Base-by-base conservation (phyloP, 331 rosid genomes). In the Spiraea crenata region DNA sequence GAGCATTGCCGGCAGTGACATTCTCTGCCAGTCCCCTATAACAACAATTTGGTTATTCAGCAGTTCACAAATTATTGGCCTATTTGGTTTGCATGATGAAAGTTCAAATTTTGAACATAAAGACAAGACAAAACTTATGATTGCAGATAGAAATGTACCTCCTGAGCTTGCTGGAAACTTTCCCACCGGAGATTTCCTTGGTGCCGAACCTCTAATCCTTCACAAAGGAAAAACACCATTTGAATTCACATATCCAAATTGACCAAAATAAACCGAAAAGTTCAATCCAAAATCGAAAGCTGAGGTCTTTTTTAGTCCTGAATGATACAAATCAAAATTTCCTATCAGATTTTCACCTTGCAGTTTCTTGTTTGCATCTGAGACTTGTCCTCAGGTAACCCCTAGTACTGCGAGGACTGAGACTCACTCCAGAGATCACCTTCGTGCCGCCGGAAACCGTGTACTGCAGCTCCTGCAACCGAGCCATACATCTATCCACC, bases 341-440 rank as follows among this genome's bases (percentile, higher is more conserved):
- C 71, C 74, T 44, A 31, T 13, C 31, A 62, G 46, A 69, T 39
- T 19, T 12, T 14, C 73, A 85, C 97, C 93, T 89, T 16, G 72
- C 55, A 56, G 97, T 82, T 77, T 91, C 93, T 76, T 91, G 96
- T 80, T 91, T 91, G 74, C 99, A 95, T 79, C 95, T 84, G 73
- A 95, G 96, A 73, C 97, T 95, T 7, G 99, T 88, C 76, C 87
- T 87, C 35, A 95, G 83, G 76, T 93, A 93, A 65, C 79, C 82
- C 85, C 96, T 83, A 57, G 99, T 91, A 46, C 99, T 93, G 42
- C 97, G 83, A 72, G 99, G 99, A 76, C 99, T 91, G 34, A 93
- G 97, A 74, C 76, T 91, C 34, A 87, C 91, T 3, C 96, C 99
- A 1, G 99, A 87, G 2, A 91, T 84, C 57, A 85, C 85, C 78